These are phyloP conservation scores for Candida sanyiensis DNA, from an alignment of 805 yeast genomes.

Conservation along the genomic window DNA sequence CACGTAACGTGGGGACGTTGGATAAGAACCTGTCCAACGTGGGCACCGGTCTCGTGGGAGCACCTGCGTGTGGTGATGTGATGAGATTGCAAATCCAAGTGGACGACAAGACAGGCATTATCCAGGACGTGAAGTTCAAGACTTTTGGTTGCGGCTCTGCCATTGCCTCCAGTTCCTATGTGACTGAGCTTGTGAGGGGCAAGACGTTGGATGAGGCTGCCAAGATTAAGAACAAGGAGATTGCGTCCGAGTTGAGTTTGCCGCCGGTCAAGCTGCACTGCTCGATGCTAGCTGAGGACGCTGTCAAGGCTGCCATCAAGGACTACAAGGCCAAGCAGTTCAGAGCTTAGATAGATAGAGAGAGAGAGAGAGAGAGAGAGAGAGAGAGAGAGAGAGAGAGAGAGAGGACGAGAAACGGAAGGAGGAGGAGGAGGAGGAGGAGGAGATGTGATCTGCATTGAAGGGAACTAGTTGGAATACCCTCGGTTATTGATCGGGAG, in stretches of 20 bases:
- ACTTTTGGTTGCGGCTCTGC: slow-evolving; percentile 99
- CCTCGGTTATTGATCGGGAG: too few relatives aligned
- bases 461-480: too few relatives aligned
- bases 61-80: slow-evolving; percentile 99
- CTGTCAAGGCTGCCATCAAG: slow-evolving; percentile 93
- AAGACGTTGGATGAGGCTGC: slow-evolving; percentile 92
- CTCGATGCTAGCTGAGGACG: slow-evolving; percentile 98
- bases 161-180: slow-evolving; percentile 91
- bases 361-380: not conserved
- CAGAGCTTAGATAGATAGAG: slow-evolving; percentile 14
- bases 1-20: slow-evolving; percentile 92
- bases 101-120: slow-evolving; percentile 81
- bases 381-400: not conserved
- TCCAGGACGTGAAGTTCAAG: slow-evolving; percentile 93
- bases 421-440: too few relatives aligned
- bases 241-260: slow-evolving; percentile 88
- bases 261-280: slow-evolving; percentile 98
- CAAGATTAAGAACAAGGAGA: slow-evolving; percentile 84
- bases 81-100: slow-evolving; percentile 96
- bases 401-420: not conserved
- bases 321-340: slow-evolving; percentile 84
- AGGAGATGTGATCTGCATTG: too few relatives aligned
- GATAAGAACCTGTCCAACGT: slow-evolving; percentile 71
- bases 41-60: slow-evolving; percentile 97
- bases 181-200: slow-evolving; percentile 93